phyloP scores from a whole-genome alignment of 108 stramenopile genomes.

The Fragilaria crotonensis region DNA sequence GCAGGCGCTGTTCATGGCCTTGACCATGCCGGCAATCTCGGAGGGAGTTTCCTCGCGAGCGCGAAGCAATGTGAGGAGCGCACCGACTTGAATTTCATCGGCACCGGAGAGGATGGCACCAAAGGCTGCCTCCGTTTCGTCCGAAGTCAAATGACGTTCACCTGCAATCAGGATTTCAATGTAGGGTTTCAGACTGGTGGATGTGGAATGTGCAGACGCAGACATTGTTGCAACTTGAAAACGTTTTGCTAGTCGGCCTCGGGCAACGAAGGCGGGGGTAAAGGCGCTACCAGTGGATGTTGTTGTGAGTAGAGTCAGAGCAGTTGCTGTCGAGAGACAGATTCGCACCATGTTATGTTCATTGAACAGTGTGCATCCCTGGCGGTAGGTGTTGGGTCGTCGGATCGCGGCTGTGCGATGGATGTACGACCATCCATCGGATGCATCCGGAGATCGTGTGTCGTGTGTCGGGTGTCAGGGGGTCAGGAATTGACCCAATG shows the following conservation, averaged over 20 bases:
- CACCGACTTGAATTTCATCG: conserved; percentile 78
- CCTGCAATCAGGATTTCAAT: conserved; percentile 79
- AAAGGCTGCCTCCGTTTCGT: conserved; percentile 80
- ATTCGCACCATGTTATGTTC: not conserved
- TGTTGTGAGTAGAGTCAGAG: not conserved
- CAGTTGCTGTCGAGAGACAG: not conserved
- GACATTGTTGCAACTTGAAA: not conserved
- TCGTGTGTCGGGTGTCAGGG: no score
- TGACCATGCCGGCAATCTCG: conserved; percentile 95
- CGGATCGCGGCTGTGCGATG: no score
- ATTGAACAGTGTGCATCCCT: no score
- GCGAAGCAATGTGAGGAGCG: conserved; percentile 84
- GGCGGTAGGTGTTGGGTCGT: no score
- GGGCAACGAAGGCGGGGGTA: not conserved
- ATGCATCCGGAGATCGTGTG: no score
- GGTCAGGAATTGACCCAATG: no score
- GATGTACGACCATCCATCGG: no score
- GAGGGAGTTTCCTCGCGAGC: conserved; percentile 87
- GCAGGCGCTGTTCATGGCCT: conserved; percentile 88
- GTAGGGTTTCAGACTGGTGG: conserved; percentile 79
- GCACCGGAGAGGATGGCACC: conserved; percentile 64
- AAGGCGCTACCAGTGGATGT: not conserved
- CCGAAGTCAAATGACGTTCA: conserved; percentile 66
- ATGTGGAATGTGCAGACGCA: conserved; percentile 1
- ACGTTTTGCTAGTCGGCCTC: not conserved